Conservation (phyloP, 2,329 filamentous ascomycete genomes). For the Zalaria sp. region DNA sequence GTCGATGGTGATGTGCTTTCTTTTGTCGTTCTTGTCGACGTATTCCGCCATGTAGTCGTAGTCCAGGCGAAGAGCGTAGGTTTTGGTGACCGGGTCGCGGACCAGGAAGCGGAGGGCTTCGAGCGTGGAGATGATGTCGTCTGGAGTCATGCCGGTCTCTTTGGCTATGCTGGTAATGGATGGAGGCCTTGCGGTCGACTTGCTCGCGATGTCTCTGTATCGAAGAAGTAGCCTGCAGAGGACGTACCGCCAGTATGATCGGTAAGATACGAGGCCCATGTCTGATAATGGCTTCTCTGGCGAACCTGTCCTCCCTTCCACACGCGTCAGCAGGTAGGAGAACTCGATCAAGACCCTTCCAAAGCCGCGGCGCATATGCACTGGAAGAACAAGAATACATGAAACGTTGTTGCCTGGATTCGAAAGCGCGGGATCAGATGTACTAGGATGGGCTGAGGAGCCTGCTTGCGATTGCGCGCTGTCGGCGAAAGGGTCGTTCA, state of each 20-base stretch:
- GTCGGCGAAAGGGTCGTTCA: conserved; percentile 13
- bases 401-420: conserved; percentile 70
- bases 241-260: conserved; percentile 90
- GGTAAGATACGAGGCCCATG: conserved; percentile 93
- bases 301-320: conserved; percentile 86
- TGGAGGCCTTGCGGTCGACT: conserved; percentile 21
- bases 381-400: conserved; percentile 88
- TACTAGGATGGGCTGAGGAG: conserved; percentile 8
- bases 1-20: conserved; percentile 75
- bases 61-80: conserved; percentile 83
- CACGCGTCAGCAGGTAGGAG: conserved; percentile 86
- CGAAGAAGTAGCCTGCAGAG: conserved; percentile 72
- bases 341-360: conserved; percentile 96
- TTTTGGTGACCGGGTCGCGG: conserved; percentile 72
- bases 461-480: conserved; percentile 7
- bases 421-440: conserved; percentile 11
- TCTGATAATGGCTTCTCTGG: conserved; percentile 96
- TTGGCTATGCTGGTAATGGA: conserved; percentile 58
- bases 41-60: conserved; percentile 75
- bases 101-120: conserved; percentile 84
- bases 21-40: conserved; percentile 76
- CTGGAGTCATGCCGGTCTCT: conserved; percentile 85
- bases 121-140: conserved; percentile 88
- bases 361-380: conserved; percentile 94
- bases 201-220: conserved; percentile 26